Conservation (phyloP, 78 protist species). For the Monosiga brevicollis region DNA sequence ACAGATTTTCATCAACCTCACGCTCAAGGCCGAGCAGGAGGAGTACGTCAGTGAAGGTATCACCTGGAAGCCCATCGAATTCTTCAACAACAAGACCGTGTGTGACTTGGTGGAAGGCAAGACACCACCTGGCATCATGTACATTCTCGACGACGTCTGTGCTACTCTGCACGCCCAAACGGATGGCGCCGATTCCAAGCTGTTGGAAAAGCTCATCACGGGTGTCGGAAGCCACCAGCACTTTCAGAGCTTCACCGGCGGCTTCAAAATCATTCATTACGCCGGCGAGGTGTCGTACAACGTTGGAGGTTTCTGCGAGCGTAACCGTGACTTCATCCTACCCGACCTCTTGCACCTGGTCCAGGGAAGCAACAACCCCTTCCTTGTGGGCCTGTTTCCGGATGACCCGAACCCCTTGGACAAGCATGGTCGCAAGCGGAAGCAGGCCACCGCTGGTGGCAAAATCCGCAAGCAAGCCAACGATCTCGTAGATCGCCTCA, state of each 20-base stretch:
- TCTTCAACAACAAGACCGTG: constrained; percentile 76
- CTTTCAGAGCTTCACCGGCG: neutral
- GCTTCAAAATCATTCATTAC: neutral
- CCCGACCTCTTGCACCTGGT: constrained; percentile 32
- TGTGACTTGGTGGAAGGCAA: constrained; percentile 74
- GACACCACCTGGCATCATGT: constrained; percentile 73
- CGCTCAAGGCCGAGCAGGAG: constrained; percentile 70
- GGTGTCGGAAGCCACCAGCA: neutral
- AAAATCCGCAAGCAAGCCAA: constrained; percentile 60
- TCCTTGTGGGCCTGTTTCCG: constrained; percentile 6
- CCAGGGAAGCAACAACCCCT: neutral
- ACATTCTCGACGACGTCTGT: constrained; percentile 80
- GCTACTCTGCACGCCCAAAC: constrained; percentile 56
- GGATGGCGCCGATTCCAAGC: neutral
- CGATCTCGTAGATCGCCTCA: constrained; percentile 50
- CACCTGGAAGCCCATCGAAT: constrained; percentile 76
- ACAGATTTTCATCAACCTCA: constrained; percentile 79
- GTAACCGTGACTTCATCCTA: constrained; percentile 77
- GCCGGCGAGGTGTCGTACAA: constrained; percentile 58
- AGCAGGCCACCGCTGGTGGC: constrained; percentile 62
- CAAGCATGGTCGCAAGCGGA: constrained; percentile 46
- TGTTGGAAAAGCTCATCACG: neutral
- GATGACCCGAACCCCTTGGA: constrained; percentile 4
- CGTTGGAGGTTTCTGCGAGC: constrained; percentile 63
- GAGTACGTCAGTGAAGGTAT: constrained; percentile 82